Conservation (phyloP, 805 yeast genomes). For the Yamadazyma philogaea region DNA sequence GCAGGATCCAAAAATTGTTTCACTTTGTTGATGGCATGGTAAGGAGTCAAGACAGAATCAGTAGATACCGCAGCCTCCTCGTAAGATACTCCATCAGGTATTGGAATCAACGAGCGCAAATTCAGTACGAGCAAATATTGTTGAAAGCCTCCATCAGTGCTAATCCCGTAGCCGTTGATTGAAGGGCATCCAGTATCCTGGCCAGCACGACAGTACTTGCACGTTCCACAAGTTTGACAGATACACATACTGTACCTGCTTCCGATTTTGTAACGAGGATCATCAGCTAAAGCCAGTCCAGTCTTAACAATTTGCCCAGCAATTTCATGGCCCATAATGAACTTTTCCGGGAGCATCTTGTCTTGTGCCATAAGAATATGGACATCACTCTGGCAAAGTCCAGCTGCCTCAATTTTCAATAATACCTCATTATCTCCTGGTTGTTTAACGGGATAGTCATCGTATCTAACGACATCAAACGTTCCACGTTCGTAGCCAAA, state of each 20-base stretch:
- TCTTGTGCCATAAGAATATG: constrained; percentile 29
- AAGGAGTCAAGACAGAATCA: constrained; percentile 43
- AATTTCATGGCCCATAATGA: constrained; percentile 46
- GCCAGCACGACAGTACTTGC: constrained; percentile 34
- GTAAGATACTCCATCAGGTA: constrained; percentile 37
- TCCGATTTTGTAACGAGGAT: constrained; percentile 27
- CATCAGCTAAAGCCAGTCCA: constrained; percentile 24
- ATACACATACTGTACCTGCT: constrained; percentile 29
- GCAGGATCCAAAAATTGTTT: constrained; percentile 26
- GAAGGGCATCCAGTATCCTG: constrained; percentile 29
- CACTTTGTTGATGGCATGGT: constrained; percentile 39
- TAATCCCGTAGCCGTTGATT: constrained; percentile 33
- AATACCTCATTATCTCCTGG: constrained; percentile 31
- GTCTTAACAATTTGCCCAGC: constrained; percentile 36
- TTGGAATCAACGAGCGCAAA: constrained; percentile 33
- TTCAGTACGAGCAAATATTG: constrained; percentile 36
- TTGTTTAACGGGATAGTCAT: constrained; percentile 26
- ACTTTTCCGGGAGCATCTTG: constrained; percentile 23
- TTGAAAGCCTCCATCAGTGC: constrained; percentile 41
- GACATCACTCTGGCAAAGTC: constrained; percentile 43
- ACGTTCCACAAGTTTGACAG: constrained; percentile 32
- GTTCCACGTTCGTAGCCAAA: constrained; percentile 33
- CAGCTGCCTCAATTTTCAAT: constrained; percentile 41
- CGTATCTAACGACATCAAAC: constrained; percentile 23
- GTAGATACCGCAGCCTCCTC: constrained; percentile 41